Conservation (phyloP, 2,329 filamentous ascomycete genomes). For the Helicocarpus griseus region DNA sequence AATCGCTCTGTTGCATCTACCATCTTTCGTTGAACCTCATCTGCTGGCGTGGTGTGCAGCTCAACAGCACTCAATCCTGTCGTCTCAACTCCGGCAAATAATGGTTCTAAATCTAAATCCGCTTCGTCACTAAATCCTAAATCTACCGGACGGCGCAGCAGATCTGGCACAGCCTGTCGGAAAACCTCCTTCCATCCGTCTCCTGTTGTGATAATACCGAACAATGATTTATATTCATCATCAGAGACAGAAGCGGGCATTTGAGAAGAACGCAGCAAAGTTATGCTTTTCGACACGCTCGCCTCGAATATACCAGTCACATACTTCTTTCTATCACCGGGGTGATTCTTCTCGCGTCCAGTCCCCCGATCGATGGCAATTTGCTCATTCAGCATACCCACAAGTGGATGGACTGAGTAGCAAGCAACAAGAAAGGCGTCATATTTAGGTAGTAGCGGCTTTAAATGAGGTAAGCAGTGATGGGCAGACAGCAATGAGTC, state of each 20-base stretch:
- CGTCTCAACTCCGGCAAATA: slow-evolving; percentile 71
- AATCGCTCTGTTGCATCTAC: slow-evolving; percentile 60
- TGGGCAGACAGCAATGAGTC: slow-evolving; percentile 57
- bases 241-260: not conserved
- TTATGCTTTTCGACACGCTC: slow-evolving; percentile 44
- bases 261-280: not conserved
- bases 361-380: slow-evolving; percentile 22
- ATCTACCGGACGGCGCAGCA: slow-evolving; percentile 46
- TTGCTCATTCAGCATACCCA: slow-evolving; percentile 46
- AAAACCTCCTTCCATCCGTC: slow-evolving; percentile 72
- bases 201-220: slow-evolving; percentile 85
- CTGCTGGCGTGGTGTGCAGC: slow-evolving; percentile 58
- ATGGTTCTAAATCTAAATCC: slow-evolving; percentile 24
- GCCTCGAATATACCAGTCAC: slow-evolving; percentile 85
- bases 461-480: slow-evolving; percentile 50
- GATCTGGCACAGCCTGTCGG: slow-evolving; percentile 51
- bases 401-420: slow-evolving; percentile 75
- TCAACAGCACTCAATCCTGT: slow-evolving; percentile 73
- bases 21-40: slow-evolving; percentile 56
- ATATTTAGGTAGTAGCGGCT: slow-evolving; percentile 33
- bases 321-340: slow-evolving; percentile 32
- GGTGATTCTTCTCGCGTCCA: slow-evolving; percentile 3
- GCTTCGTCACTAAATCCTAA: slow-evolving; percentile 18
- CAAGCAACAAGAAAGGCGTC: slow-evolving; percentile 78
- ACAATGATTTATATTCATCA: slow-evolving; percentile 38